Conservation (phyloP, 116 monocot species). For the Phalaenopsis hybrid region DNA sequence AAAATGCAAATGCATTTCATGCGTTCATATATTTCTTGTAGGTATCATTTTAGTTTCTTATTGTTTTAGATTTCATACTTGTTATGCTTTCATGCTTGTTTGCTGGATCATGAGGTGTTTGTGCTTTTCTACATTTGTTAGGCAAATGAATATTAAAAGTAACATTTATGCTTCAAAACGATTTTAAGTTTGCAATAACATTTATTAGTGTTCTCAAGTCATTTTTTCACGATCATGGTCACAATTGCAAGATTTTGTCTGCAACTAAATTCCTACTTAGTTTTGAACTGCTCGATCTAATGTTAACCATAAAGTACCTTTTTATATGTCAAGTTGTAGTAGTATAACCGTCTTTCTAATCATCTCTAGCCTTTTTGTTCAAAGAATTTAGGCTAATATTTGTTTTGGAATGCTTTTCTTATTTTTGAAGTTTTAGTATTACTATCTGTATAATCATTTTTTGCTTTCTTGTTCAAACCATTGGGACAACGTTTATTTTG, state of each 20-base stretch:
- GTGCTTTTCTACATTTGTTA: not conserved
- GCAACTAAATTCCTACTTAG: not conserved
- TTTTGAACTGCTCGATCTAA: not conserved
- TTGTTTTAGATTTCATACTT: not conserved
- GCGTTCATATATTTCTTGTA: not conserved
- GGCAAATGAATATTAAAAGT: not conserved
- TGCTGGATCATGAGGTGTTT: not conserved
- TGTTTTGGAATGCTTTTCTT: not conserved
- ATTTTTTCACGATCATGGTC: not conserved
- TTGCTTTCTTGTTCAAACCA: constrained; percentile 1
- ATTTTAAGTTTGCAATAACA: not conserved
- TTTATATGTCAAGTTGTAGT: not conserved
- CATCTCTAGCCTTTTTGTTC: not conserved
- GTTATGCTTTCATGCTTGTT: not conserved
- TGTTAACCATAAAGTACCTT: not conserved
- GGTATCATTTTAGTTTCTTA: not conserved
- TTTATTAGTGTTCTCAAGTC: not conserved
- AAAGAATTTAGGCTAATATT: not conserved
- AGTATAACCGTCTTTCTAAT: not conserved
- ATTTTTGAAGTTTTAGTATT: not conserved
- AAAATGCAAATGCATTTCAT: not conserved
- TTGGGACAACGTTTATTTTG: constrained; percentile 2
- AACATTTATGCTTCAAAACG: not conserved
- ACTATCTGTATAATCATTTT: not conserved
- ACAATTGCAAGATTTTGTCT: not conserved